Conservation (phyloP, 163 green algal species). For the Chlamydomonas reinhardtii region DNA sequence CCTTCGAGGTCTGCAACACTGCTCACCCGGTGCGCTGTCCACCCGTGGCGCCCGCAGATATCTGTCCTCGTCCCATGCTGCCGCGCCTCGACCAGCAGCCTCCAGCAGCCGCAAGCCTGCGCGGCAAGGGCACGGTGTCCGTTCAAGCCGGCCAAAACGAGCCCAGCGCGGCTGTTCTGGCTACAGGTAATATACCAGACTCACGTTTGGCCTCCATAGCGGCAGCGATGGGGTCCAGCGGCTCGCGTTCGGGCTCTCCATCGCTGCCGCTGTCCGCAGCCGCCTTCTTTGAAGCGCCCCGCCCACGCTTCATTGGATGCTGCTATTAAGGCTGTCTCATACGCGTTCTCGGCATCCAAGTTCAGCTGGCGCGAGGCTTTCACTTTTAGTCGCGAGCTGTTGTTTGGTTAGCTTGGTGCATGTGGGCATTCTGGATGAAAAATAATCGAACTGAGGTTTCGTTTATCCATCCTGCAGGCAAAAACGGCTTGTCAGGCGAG, state of each 20-base stretch:
- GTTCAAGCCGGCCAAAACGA: too few relatives aligned
- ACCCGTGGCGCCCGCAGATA: not conserved
- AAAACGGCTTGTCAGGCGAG: too few relatives aligned
- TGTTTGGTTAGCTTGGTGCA: too few relatives aligned
- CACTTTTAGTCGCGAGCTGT: not conserved
- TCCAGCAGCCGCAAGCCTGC: constrained; percentile 29
- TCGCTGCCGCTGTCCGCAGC: not conserved
- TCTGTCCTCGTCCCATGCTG: not conserved
- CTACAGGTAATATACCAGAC: not conserved
- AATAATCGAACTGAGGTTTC: too few relatives aligned
- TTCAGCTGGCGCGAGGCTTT: not conserved
- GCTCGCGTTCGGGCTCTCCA: not conserved
- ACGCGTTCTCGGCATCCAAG: not conserved
- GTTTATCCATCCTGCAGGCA: too few relatives aligned
- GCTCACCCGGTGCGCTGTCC: constrained; percentile 31
- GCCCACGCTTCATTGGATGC: constrained; percentile 11
- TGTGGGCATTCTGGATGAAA: too few relatives aligned
- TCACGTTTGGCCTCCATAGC: constrained; percentile 45
- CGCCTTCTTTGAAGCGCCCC: constrained; percentile 4
- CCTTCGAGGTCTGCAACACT: too few relatives aligned
- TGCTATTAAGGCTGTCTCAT: not conserved
- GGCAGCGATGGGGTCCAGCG: constrained; percentile 17
- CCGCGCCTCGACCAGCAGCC: not conserved
- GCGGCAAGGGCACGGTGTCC: too few relatives aligned
- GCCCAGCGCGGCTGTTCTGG: too few relatives aligned